These are phyloP conservation scores for Asterochloris sp. DNA, from an alignment of 139 green algal genomes.

Conservation along the genomic window DNA sequence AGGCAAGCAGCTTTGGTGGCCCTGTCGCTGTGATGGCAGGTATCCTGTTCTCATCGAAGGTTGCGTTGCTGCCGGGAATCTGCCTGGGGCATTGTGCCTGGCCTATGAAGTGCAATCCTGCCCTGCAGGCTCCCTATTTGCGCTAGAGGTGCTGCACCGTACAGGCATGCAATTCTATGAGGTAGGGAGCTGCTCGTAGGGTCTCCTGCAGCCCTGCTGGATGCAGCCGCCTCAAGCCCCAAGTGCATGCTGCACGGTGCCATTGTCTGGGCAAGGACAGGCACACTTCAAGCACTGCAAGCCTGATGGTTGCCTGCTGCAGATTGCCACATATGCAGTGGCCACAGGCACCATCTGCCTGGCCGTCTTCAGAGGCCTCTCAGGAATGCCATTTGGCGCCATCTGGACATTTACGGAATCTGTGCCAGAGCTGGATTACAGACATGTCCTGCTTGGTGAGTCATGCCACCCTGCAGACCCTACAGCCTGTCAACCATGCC, in stretches of 20 bases:
- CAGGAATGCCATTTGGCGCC: conserved; percentile 29
- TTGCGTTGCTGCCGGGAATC: no score
- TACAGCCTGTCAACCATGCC: not conserved
- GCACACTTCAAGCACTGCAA: not conserved
- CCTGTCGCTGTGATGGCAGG: no score
- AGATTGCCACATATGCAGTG: conserved; percentile 31
- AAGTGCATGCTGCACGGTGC: not conserved
- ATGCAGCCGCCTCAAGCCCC: not conserved
- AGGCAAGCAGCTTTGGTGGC: no score
- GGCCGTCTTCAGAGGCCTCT: conserved; percentile 34
- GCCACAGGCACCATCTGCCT: conserved; percentile 31
- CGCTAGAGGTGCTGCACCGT: conserved; percentile 43
- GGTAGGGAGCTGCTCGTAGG: not conserved
- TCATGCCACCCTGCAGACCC: not conserved
- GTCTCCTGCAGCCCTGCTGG: not conserved
- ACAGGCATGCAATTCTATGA: conserved; percentile 46
- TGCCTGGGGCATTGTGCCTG: not conserved
- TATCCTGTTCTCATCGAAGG: no score
- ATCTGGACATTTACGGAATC: conserved; percentile 36
- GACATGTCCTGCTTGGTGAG: conserved; percentile 35
- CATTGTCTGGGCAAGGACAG: not conserved
- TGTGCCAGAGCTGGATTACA: conserved; percentile 21
- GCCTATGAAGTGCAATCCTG: not conserved
- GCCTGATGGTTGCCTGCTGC: not conserved
- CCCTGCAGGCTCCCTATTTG: conserved; percentile 41